Conservation (phyloP, 345 rosid genomes). For the Luvunga scandens region DNA sequence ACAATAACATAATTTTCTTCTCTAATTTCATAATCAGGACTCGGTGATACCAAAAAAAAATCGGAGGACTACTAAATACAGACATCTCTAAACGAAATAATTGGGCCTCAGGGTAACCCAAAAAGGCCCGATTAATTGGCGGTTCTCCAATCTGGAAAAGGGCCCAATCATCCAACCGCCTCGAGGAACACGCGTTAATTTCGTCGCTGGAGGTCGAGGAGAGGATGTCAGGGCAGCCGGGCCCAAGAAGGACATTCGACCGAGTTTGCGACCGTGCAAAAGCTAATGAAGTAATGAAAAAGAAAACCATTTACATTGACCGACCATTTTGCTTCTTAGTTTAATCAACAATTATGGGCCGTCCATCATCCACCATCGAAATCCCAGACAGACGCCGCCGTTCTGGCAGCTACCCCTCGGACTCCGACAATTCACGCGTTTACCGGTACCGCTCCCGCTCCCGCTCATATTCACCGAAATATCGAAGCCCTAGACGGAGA, state of each 20-base stretch:
- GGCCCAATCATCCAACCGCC: not conserved
- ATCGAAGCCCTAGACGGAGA: constrained; percentile 19
- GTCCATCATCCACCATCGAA: constrained; percentile 27
- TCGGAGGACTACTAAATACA: too few relatives aligned
- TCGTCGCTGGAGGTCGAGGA: not conserved
- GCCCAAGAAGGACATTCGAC: too few relatives aligned
- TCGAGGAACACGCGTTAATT: not conserved
- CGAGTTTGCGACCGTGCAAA: not conserved
- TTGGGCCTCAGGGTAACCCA: not conserved
- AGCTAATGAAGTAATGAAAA: not conserved
- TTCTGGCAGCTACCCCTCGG: constrained; percentile 26
- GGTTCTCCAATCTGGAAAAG: not conserved
- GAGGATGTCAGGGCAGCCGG: too few relatives aligned
- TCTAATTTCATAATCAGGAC: too few relatives aligned
- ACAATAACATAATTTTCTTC: too few relatives aligned
- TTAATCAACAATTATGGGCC: constrained; percentile 24
- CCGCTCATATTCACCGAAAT: constrained; percentile 24
- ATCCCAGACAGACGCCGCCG: constrained; percentile 27
- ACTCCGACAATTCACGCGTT: constrained; percentile 25
- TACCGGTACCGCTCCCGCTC: constrained; percentile 17
- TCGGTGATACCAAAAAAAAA: too few relatives aligned
- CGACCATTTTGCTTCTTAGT: not conserved
- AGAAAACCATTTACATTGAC: too few relatives aligned
- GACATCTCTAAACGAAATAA: not conserved
- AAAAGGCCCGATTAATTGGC: not conserved